phyloP scores from a whole-genome alignment of 176 grass and related monocot genomes.

The Oryza glaberrima region DNA sequence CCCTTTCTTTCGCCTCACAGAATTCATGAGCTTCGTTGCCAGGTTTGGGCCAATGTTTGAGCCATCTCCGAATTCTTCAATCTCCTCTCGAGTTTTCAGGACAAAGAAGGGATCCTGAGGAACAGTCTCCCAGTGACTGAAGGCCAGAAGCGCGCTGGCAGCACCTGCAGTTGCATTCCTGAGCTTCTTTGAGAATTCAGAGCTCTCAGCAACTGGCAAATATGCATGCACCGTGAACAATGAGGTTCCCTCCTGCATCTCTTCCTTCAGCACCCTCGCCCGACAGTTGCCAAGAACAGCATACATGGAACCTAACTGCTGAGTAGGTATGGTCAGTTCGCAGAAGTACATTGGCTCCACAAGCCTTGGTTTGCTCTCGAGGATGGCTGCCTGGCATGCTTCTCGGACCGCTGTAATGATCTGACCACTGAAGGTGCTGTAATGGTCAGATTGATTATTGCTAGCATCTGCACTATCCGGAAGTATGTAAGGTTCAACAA shows the following conservation, averaged over 20 bases:
- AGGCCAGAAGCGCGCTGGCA: conserved; percentile 71
- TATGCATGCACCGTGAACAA: conserved; percentile 77
- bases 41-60: conserved; percentile 79
- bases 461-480: conserved; percentile 48
- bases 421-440: conserved; percentile 77
- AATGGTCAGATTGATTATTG: conserved; percentile 68
- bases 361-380: conserved; percentile 87
- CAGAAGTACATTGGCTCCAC: conserved; percentile 90
- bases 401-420: conserved; percentile 86
- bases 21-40: conserved; percentile 80
- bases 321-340: conserved; percentile 68
- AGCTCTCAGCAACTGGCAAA: conserved; percentile 74
- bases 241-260: conserved; percentile 88
- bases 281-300: conserved; percentile 67
- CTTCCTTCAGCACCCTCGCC: conserved; percentile 78
- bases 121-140: conserved; percentile 86
- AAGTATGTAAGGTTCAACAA: conserved; percentile 77
- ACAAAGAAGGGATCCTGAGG: conserved; percentile 81
- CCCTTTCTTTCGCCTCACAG: conserved; percentile 87
- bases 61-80: conserved; percentile 89
- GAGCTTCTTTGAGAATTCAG: conserved; percentile 75
- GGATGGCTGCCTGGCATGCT: conserved; percentile 73
- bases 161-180: conserved; percentile 71
- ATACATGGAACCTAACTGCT: conserved; percentile 70
- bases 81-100: conserved; percentile 79